A percentile compares a stretch with the other conserved stretches of the same genome.
Evolutionary conservation across 352 stramenopile genomes (phyloP).

Genomic region (Pythium sukuiense): DNA sequence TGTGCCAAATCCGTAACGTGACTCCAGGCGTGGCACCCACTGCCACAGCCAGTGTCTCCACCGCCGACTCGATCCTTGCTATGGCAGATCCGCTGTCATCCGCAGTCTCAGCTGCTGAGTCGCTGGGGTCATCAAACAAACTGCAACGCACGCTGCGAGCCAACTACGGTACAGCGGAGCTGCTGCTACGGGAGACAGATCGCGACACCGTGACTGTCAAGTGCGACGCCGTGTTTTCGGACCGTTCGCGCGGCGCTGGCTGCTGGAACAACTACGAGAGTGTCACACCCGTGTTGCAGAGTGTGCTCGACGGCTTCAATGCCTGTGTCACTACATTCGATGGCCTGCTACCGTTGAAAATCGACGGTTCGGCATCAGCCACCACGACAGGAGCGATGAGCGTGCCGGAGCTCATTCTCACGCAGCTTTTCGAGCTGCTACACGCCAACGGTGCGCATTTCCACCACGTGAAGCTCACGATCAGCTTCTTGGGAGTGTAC

Average conservation of each 20-base stretch:
- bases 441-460: slow-evolving; percentile 37
- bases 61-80: slow-evolving; percentile 13
- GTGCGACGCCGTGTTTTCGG: slow-evolving; percentile 65
- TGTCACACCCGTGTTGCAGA: slow-evolving; percentile 60
- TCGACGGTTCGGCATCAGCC: not conserved
- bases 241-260: slow-evolving; percentile 42
- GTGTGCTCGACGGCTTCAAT: slow-evolving; percentile 65
- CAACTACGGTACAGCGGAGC: slow-evolving; percentile 59
- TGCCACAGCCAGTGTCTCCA: not conserved
- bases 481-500: slow-evolving; percentile 92
- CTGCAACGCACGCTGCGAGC: slow-evolving; percentile 38
- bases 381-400: slow-evolving; percentile 11
- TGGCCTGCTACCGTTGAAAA: slow-evolving; percentile 33
- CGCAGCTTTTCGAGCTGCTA: slow-evolving; percentile 50
- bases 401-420: slow-evolving; percentile 46
- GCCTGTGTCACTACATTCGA: slow-evolving; percentile 67
- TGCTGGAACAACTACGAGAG: slow-evolving; percentile 58
- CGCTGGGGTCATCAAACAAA: not conserved
- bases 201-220: slow-evolving; percentile 42
- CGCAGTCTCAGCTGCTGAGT: not conserved
- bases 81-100: slow-evolving; percentile 6
- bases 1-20: slow-evolving; percentile 65
- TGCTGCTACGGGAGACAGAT: slow-evolving; percentile 43
- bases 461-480: slow-evolving; percentile 55
- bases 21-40: not conserved